Evolutionary conservation across 306 rosid genomes (phyloP), one percentile per base, ranked within the genome.

Genomic region (Comarum palustre): DNA sequence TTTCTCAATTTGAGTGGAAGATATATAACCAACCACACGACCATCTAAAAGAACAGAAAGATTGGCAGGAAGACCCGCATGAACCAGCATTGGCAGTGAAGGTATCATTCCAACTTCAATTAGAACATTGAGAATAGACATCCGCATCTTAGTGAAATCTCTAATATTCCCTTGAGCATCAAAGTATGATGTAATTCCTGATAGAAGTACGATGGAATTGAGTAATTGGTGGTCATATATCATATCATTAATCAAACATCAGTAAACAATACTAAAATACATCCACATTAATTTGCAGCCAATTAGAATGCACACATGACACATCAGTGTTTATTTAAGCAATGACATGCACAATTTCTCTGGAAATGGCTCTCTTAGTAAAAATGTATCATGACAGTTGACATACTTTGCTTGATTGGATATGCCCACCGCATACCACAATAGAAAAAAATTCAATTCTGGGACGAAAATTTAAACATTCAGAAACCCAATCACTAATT

Each of bases 41-140:
- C 98, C 98, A 76, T 94, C 97, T 75, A 94, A 79, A 60, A 89
- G 80, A 79, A 91, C 96, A 73, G 83, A 78, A 70, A 94, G 89
- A 79, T 82, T 80, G 72, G 81, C 88, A 24, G 98, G 98, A 50
- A 88, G 94, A 66, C 98, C 98, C 71, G 73, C 83, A 55, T 80
- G 87, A 75, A 81, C 82, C 73, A 87, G 80, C 77, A 85, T 90
- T 50, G 94, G 97, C 82, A 78, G 69, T 38, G 92, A 73, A 66
- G 82, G 79, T 67, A 61, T 84, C 98, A 89, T 88, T 83, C 96
- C 96, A 77, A 81, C 67, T 58, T 82, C 91, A 75, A 67, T 39
- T 77, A 93, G 78, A 72, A 89, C 80, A 71, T 69, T 75, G 57
- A 77, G 77, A 62, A 91, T 83, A 64, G 90, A 76, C 54, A 4